Base-by-base conservation (phyloP, 352 stramenopile genomes). In the Phytophthora melonis region DNA sequence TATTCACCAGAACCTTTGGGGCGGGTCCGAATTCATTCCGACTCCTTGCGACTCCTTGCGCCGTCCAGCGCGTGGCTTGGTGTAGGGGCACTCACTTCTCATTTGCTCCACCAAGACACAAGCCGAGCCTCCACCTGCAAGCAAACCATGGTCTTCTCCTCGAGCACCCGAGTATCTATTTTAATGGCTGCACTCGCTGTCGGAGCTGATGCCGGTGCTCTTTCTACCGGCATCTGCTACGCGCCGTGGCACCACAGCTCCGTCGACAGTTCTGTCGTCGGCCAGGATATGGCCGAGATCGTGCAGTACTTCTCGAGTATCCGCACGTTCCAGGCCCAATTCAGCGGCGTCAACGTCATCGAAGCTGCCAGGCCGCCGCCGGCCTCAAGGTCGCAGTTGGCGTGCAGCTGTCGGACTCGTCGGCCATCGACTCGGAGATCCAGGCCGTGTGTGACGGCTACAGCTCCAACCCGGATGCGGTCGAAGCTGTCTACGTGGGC, bases 281-380 rank as follows among this genome's bases (percentile, higher is more conserved):
- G 49, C 19, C 59, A 67, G 10, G 83, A 90, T 61, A 75, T 90
- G 50, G 55, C 59, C 5, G 56, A 86, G 58, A 74, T 88, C 41
- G 71, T 52, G 14, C 60, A 86, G 63, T 80, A 86, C 56, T 95
- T 94, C 53, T 80, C 76, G 2, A 79, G 76, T 60, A 72, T 95
- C 27, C 89, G 89, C 60, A 93, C 89, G 39, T 95, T 82, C 78
- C 82, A 94, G 66, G 82, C 88, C 25, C 80, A 84, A 58, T 93
- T 94, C 63, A 82, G 68, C 56, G 64, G 60, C 45, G 63, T 87
- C 18, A 94, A 93, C 65, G 82, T 80, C 18, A 80, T 92, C 25
- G 32, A 84, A 41, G 72, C 72, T 6, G 86, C 80, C n/a, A n/a
- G 1, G 72, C 78, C 0, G 55, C 58, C 10, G 79, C 80, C 13